Percentiles rank a stretch among this genome's conserved stretches.
phyloP scores from a whole-genome alignment of 2,329 filamentous ascomycete genomes.

The Anthostomella pinea region DNA sequence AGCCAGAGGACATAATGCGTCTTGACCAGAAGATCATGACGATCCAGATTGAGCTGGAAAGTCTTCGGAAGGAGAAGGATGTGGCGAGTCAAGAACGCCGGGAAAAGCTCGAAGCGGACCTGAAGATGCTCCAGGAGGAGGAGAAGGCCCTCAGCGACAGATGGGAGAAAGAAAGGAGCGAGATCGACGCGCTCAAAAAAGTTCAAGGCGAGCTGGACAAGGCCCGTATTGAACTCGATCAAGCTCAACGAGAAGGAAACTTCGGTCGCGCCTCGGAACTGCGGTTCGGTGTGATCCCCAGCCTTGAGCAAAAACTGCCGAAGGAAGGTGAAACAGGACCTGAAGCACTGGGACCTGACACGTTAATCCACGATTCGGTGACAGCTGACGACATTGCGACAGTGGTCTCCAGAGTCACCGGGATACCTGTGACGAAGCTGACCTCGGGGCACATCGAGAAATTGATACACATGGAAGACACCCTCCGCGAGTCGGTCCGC shows the following conservation, averaged over 20 bases:
- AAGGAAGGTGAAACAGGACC: conserved; percentile 58
- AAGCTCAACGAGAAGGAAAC: conserved; percentile 82
- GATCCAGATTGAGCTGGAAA: conserved; percentile 94
- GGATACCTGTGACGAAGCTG: conserved; percentile 88
- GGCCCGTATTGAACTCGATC: conserved; percentile 80
- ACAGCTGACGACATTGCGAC: conserved; percentile 90
- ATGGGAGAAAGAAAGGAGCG: conserved; percentile 86
- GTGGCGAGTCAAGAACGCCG: conserved; percentile 82
- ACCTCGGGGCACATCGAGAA: conserved; percentile 94
- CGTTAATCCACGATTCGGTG: conserved; percentile 89
- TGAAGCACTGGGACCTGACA: conserved; percentile 40
- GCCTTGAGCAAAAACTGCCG: conserved; percentile 74
- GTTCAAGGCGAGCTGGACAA: conserved; percentile 85
- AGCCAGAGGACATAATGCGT: conserved; percentile 89
- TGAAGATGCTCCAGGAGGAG: conserved; percentile 76
- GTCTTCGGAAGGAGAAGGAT: conserved; percentile 89
- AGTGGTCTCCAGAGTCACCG: conserved; percentile 87
- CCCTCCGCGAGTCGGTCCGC: conserved; percentile 75
- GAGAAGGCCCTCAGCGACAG: conserved; percentile 70
- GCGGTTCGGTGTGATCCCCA: conserved; percentile 82
- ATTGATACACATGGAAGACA: conserved; percentile 93
- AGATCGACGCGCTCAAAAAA: conserved; percentile 84
- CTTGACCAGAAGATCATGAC: conserved; percentile 96
- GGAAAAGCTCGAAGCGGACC: conserved; percentile 75
- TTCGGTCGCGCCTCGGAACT: conserved; percentile 90